Base-by-base conservation (phyloP, 2,329 filamentous ascomycete species). In the Lachnellula arida region DNA sequence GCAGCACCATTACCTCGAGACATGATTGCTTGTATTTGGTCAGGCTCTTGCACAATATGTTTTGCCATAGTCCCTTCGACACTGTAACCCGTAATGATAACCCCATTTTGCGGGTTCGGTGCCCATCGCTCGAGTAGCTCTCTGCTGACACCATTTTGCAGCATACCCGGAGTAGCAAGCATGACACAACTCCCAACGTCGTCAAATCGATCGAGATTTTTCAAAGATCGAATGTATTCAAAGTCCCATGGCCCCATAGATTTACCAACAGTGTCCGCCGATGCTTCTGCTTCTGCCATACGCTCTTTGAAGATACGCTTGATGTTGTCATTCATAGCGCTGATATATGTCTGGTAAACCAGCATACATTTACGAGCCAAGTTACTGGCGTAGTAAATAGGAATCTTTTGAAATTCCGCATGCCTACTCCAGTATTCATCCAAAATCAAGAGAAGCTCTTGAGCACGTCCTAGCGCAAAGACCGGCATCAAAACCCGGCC, bases 311-410 rank as follows among this genome's bases (percentile, higher is more conserved):
- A 97, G n/a, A 96, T 81, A 11, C 90, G 84, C 72, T 96, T 97
- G 77, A 99, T 97, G 67, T 97, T 97, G 68, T 97, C 93, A 71
- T 99, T 99, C 94, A 99, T 99, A 54, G 92, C 91, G 49, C 92
- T 91, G 49, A 97, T 91, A 67, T 97, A 99, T 1, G 94, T 99
- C 71, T 97, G 94, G 70, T 99, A 99, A 3, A 97, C 91, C 32
- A 97, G 84, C 94, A 99, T 99, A 75, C 94, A 99, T 73, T 96
- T 94, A 60, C 93, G 81, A 1, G 94, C 94, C 43, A 97, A 82
- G 67, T 96, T 96, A 66, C 90, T 94, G 53, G 95, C 95, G 72
- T 97, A 99, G 76, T 97, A 99, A 60, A 99, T 97, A 5, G 94
- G 94, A 37, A 89, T 87, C 63, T 89, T 91, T 62, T 96, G 92